phyloP scores from a whole-genome alignment of 345 rosid species.

The Iberis pinnata region DNA sequence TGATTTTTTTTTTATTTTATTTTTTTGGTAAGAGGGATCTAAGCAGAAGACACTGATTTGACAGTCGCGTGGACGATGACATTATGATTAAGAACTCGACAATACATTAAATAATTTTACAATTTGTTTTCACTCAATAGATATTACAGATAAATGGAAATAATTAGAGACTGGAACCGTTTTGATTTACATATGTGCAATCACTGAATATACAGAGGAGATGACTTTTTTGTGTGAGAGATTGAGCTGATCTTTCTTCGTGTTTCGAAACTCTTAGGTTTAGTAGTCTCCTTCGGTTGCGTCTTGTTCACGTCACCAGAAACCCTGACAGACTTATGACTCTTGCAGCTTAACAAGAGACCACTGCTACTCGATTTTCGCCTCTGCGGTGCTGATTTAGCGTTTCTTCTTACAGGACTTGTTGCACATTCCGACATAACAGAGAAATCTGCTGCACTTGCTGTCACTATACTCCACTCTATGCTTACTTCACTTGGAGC shows the following conservation, averaged over 20 bases:
- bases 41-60: neutral
- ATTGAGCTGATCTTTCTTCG: conserved; percentile 29
- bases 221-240: conserved; percentile 32
- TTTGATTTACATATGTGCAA: neutral
- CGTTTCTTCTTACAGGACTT: conserved; percentile 31
- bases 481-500: conserved; percentile 90
- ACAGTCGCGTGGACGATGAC: neutral
- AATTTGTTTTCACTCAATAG: conserved; percentile 21
- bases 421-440: conserved; percentile 55
- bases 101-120: conserved; percentile 4
- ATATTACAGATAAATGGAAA: neutral
- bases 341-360: conserved; percentile 62
- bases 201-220: conserved; percentile 41
- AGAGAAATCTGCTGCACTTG: conserved; percentile 73
- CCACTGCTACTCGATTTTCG: conserved; percentile 16
- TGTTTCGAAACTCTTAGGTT: conserved; percentile 34
- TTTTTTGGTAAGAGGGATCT: too few relatives aligned
- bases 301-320: conserved; percentile 28
- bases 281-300: conserved; percentile 31
- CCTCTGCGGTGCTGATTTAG: conserved; percentile 12
- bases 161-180: neutral
- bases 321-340: conserved; percentile 45
- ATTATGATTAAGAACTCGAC: conserved; percentile 13
- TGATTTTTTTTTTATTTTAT: too few relatives aligned
- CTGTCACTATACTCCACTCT: conserved; percentile 88